A percentile compares a stretch with the other conserved stretches of the same genome.
Evolutionary conservation across 768 basidiomycete genomes (phyloP).

Genomic region (Ephemerocybe angulata): DNA sequence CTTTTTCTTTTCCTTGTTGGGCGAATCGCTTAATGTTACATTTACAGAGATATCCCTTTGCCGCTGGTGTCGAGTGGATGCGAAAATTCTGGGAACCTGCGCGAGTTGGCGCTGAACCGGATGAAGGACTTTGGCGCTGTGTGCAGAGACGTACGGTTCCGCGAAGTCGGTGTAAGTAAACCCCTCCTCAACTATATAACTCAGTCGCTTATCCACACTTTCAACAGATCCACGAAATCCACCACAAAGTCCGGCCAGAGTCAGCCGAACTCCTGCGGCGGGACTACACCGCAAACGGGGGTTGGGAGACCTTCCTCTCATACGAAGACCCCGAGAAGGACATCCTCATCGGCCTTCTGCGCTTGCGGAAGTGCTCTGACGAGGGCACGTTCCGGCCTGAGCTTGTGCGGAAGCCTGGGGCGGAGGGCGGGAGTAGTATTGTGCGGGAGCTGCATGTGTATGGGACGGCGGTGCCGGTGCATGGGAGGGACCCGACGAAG

Average conservation of each 20-base stretch:
- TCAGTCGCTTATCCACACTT: not conserved
- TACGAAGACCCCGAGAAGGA: conserved; percentile 98
- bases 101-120: conserved; percentile 91
- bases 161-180: conserved; percentile 89
- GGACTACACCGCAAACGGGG: conserved; percentile 95
- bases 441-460: conserved; percentile 97
- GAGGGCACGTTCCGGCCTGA: conserved; percentile 97
- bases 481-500: conserved; percentile 95
- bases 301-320: conserved; percentile 99
- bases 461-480: conserved; percentile 96
- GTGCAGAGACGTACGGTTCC: conserved; percentile 94
- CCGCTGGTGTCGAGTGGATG: conserved; percentile 96
- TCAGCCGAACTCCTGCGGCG: conserved; percentile 92
- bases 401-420: conserved; percentile 63
- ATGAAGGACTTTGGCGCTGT: conserved; percentile 99
- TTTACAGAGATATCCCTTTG: conserved; percentile 85
- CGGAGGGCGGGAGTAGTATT: conserved; percentile 82
- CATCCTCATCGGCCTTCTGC: conserved; percentile 89
- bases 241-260: conserved; percentile 94
- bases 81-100: conserved; percentile 94
- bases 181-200: not conserved
- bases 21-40: not conserved
- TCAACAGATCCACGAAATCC: conserved; percentile 91
- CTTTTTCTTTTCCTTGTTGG: not conserved
- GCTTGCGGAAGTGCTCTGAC: conserved; percentile 92